A percentile compares a stretch with the other conserved stretches of the same genome.
These are phyloP conservation scores for Fusarium sp. DNA, from an alignment of 2,329 filamentous ascomycete species.

Conservation along the genomic window DNA sequence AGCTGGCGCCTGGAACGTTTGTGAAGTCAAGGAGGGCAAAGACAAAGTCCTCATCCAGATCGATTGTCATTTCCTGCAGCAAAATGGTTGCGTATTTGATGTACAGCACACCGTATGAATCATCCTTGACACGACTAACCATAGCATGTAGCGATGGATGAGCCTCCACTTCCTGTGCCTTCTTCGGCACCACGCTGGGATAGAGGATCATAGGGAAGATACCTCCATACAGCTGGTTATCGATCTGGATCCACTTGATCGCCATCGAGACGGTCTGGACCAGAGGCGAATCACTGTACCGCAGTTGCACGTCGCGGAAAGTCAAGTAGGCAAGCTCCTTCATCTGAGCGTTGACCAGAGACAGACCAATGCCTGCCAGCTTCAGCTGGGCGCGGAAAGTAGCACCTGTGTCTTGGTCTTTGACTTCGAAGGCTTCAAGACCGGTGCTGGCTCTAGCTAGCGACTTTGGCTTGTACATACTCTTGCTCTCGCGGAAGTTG, in stretches of 20 bases:
- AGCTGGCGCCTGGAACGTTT: constrained; percentile 90
- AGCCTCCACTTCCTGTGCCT: constrained; percentile 93
- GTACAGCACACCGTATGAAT: constrained; percentile 97
- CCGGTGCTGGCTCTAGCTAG: constrained; percentile 63
- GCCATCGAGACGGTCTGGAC: constrained; percentile 93
- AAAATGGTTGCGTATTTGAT: constrained; percentile 97
- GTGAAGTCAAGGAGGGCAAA: constrained; percentile 95
- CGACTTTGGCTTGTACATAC: constrained; percentile 79
- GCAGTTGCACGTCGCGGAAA: constrained; percentile 88
- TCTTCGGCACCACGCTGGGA: constrained; percentile 97
- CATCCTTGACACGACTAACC: constrained; percentile 95
- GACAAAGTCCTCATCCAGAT: constrained; percentile 98
- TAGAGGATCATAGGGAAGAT: constrained; percentile 98
- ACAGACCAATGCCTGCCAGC: constrained; percentile 91
- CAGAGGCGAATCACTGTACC: constrained; percentile 91
- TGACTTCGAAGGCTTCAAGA: constrained; percentile 84
- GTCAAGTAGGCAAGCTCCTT: constrained; percentile 95
- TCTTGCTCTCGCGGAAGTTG: constrained; percentile 93
- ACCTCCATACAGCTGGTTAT: constrained; percentile 97
- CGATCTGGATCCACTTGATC: constrained; percentile 98
- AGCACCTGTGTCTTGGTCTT: constrained; percentile 87
- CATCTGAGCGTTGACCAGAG: constrained; percentile 90
- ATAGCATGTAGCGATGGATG: constrained; percentile 95
- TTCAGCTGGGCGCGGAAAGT: constrained; percentile 91
- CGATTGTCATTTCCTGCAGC: constrained; percentile 97